Evolutionary conservation across 1,139 yeast species (phyloP).

Genomic region (Nakaseomyces delphensis): DNA sequence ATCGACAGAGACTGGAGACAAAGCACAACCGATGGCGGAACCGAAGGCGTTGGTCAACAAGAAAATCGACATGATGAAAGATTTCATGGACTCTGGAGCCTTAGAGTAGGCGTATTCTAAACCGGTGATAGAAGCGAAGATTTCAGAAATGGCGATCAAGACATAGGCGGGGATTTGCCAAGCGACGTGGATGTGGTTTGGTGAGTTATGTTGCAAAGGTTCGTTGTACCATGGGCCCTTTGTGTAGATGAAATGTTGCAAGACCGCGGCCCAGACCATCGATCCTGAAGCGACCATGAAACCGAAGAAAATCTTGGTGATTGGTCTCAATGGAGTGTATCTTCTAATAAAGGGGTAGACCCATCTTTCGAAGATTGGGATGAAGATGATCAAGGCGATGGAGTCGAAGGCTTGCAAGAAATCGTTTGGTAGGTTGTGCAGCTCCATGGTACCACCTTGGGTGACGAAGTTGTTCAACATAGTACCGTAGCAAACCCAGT

Average conservation of each 20-base stretch:
- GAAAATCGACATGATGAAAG: conserved; percentile 60
- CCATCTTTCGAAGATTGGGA: conserved; percentile 52
- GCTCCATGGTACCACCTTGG: conserved; percentile 58
- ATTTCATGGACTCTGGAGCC: conserved; percentile 60
- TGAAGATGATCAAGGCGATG: conserved; percentile 52
- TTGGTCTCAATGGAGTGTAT: conserved; percentile 53
- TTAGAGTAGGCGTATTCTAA: conserved; percentile 65
- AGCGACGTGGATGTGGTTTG: conserved; percentile 28
- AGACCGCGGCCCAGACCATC: conserved; percentile 72
- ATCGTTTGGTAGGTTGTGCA: conserved; percentile 65
- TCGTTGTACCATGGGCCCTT: conserved; percentile 69
- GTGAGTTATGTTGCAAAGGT: conserved; percentile 42
- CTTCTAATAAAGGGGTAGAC: conserved; percentile 54
- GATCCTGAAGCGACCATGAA: conserved; percentile 63
- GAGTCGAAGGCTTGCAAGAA: conserved; percentile 62
- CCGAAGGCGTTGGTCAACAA: conserved; percentile 57
- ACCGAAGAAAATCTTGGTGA: conserved; percentile 67
- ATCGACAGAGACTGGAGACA: conserved; percentile 55
- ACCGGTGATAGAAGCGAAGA: conserved; percentile 60
- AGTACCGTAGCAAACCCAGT: conserved; percentile 58
- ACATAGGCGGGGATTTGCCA: conserved; percentile 46
- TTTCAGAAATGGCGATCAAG: conserved; percentile 56
- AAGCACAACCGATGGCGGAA: conserved; percentile 64
- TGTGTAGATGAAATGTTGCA: conserved; percentile 64
- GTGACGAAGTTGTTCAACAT: conserved; percentile 54